Conservation (phyloP, 2,329 filamentous ascomycete species). For the Cordyceps militaris region DNA sequence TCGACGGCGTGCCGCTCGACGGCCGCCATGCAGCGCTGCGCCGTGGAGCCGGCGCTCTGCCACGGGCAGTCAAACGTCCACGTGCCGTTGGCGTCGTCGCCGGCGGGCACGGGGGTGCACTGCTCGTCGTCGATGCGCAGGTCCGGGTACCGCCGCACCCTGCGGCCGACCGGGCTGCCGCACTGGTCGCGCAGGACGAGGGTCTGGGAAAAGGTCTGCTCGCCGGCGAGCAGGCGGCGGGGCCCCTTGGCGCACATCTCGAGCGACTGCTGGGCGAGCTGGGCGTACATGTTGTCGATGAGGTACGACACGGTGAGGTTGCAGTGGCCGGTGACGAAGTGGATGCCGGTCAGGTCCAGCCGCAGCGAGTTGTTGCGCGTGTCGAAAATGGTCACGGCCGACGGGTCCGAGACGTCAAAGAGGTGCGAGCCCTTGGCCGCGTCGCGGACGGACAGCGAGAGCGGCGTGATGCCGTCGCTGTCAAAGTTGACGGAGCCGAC, state of each 20-base stretch:
- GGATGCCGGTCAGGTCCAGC: slow-evolving; percentile 26
- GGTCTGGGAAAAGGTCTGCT: slow-evolving; percentile 23
- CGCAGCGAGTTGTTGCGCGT: slow-evolving; percentile 25
- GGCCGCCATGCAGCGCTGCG: slow-evolving; percentile 24
- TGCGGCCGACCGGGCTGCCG: slow-evolving; percentile 21
- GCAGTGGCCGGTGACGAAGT: slow-evolving; percentile 29
- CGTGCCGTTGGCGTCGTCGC: slow-evolving; percentile 20
- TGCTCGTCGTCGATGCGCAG: slow-evolving; percentile 26
- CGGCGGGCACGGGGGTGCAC: slow-evolving; percentile 24
- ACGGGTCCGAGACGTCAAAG: slow-evolving; percentile 29
- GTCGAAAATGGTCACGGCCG: slow-evolving; percentile 26
- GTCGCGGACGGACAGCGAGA: slow-evolving; percentile 29
- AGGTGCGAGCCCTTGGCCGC: slow-evolving; percentile 21
- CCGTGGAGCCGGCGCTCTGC: slow-evolving; percentile 25
- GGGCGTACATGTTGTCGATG: slow-evolving; percentile 27
- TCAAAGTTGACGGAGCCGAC: slow-evolving; percentile 31
- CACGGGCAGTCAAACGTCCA: slow-evolving; percentile 32
- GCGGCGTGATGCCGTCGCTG: slow-evolving; percentile 23
- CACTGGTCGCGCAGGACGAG: slow-evolving; percentile 31
- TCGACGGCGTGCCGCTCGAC: slow-evolving; percentile 27
- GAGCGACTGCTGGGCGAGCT: slow-evolving; percentile 26
- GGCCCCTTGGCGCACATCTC: slow-evolving; percentile 22
- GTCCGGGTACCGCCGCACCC: slow-evolving; percentile 23
- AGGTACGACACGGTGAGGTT: slow-evolving; percentile 26
- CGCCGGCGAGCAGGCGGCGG: neutral